Evolutionary conservation across 2,329 filamentous ascomycete species (phyloP), one percentile per base, ranked within the genome.

Genomic region (Xylariaceae sp.): DNA sequence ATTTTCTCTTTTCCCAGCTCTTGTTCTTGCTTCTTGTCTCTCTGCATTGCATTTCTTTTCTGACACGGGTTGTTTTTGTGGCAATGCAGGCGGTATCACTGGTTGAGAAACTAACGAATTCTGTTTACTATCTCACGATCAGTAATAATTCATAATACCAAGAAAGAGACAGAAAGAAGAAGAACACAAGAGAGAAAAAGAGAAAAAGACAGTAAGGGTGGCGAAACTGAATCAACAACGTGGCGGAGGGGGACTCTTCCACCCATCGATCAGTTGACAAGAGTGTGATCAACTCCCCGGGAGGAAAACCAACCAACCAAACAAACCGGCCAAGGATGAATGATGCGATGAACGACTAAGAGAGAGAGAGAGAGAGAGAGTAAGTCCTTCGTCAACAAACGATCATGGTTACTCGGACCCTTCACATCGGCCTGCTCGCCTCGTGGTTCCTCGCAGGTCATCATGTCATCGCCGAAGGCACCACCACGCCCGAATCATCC

Each of bases 291-390:
- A 30, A 30, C 23, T 30, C 23, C 23, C 23, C 23, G 23, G 23
- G 23, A 5, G 5, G 17, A 17, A 17, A 30, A 23, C 10, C 9
- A 49, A 51, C 37, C 4, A 11, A 42, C 6, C 9, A 42, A 42
- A 18, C 17, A 18, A 10, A 9, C 37, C 42, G 49, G 17, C 15
- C 23, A 11, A 35, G 23, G 30, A 47, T 18, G n/a, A 34, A 47
- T 18, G n/a, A 58, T 62, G 53, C 57, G 60, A 62, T 62, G 53
- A 62, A 56, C 23, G 57, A 47, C 53, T n/a, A 49, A 47, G 30
- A 49, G 48, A 15, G 49, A 56, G 55, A 9, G 49, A 56, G 55
- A 9, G 8, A 42, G 54, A 49, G 48, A 15, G 49, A 56, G 55
- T 42, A 42, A 42, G 54, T 49, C 47, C 9, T 51, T 60, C 57